A percentile compares a stretch with the other conserved stretches of the same genome.
phyloP scores from a whole-genome alignment of 1,284 basidiomycete species.

The Xerocomus nothofagi region DNA sequence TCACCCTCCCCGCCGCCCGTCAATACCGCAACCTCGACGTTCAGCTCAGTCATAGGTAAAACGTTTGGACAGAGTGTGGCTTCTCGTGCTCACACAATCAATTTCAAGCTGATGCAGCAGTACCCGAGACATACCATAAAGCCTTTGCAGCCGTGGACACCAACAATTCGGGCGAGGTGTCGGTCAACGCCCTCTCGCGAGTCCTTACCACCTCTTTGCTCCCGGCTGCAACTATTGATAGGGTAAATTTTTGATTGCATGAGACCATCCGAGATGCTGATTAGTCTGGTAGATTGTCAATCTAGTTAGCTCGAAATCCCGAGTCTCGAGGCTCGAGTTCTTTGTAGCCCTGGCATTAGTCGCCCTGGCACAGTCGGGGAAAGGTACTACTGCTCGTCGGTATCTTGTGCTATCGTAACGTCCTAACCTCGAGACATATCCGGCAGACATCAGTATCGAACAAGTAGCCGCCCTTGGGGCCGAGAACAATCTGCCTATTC shows the following conservation, averaged over 20 bases:
- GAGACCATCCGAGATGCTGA: conserved; percentile 11
- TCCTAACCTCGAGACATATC: conserved; percentile 3
- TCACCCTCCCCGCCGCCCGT: conserved; percentile 69
- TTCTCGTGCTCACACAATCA: conserved; percentile 13
- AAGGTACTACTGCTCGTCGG: conserved; percentile 59
- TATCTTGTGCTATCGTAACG: conserved; percentile 4
- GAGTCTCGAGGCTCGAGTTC: conserved; percentile 84
- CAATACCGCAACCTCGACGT: conserved; percentile 48
- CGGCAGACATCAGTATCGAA: conserved; percentile 74
- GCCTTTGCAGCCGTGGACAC: conserved; percentile 75
- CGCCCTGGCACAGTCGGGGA: conserved; percentile 78
- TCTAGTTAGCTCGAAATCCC: conserved; percentile 71
- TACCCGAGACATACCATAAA: conserved; percentile 75
- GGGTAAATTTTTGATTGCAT: conserved; percentile 45
- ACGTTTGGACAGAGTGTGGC: neutral
- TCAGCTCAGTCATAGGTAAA: conserved; percentile 70
- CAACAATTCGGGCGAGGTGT: conserved; percentile 66
- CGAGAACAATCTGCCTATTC: conserved; percentile 70
- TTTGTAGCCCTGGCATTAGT: conserved; percentile 86
- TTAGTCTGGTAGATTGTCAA: conserved; percentile 67
- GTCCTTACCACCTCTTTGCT: conserved; percentile 74
- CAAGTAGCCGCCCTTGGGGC: conserved; percentile 72
- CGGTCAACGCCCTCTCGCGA: conserved; percentile 78
- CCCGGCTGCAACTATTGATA: conserved; percentile 79
- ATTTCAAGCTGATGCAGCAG: conserved; percentile 64